Conservation (phyloP, 2,329 filamentous ascomycete species). For the Rugonectria rugulosa region DNA sequence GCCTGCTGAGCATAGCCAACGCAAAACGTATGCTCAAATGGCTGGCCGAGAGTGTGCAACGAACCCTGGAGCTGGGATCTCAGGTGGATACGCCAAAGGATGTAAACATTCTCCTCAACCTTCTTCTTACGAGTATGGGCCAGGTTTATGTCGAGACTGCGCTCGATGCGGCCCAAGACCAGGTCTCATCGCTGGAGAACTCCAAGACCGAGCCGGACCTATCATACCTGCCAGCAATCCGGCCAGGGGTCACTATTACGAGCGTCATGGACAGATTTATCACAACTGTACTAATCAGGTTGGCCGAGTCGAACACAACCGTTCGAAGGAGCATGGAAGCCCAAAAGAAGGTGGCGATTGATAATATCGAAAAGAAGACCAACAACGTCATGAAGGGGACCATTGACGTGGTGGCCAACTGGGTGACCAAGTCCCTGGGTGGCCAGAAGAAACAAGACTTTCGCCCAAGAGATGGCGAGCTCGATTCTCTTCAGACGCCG, state of each 20-base stretch:
- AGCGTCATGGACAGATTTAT: conserved; percentile 95
- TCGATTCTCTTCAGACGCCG: conserved; percentile 83
- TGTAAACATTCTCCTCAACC: conserved; percentile 81
- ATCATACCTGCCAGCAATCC: conserved; percentile 79
- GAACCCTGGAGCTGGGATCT: conserved; percentile 88
- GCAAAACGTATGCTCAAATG: conserved; percentile 99
- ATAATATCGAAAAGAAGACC: conserved; percentile 85
- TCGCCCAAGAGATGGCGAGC: conserved; percentile 81
- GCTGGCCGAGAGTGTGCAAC: conserved; percentile 92
- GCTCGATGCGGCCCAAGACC: conserved; percentile 74
- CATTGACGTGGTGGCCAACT: conserved; percentile 75
- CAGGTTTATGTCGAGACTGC: conserved; percentile 78
- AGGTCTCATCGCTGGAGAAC: conserved; percentile 78
- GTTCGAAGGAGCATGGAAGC: conserved; percentile 91
- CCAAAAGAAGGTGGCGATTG: conserved; percentile 74
- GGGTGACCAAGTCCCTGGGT: conserved; percentile 74
- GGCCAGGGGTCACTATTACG: conserved; percentile 85
- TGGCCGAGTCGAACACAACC: conserved; percentile 89
- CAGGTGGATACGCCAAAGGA: conserved; percentile 92
- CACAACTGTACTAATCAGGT: conserved; percentile 85
- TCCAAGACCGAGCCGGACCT: conserved; percentile 88
- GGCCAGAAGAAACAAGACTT: conserved; percentile 91
- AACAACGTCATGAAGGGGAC: conserved; percentile 65
- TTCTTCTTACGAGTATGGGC: conserved; percentile 87
- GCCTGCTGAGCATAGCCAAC: conserved; percentile 79